phyloP scores from a whole-genome alignment of 2,329 filamentous ascomycete species.

The Alternaria infectoria region DNA sequence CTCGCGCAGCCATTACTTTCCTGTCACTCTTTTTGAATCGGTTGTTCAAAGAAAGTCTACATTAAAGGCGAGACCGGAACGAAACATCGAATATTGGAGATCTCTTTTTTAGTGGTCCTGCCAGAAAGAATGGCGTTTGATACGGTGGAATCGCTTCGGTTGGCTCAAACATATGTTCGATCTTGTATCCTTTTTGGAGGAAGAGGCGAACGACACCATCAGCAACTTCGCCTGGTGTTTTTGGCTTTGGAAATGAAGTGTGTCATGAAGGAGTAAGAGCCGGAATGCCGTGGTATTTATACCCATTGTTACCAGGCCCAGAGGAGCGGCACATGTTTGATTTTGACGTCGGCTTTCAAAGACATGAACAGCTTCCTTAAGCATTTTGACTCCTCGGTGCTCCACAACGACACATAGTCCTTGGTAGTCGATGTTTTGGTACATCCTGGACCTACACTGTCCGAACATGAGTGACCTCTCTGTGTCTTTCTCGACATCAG shows the following conservation, averaged over 20 bases:
- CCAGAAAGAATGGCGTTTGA: background rate
- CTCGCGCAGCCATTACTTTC: background rate
- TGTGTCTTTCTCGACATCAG: background rate
- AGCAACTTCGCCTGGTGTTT: no score
- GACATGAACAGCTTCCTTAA: background rate
- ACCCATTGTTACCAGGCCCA: background rate
- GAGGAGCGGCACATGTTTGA: background rate
- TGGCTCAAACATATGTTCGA: background rate
- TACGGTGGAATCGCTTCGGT: background rate
- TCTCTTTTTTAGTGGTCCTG: no score
- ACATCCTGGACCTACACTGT: background rate
- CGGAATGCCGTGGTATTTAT: background rate
- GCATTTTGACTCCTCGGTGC: background rate
- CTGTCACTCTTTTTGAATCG: no score
- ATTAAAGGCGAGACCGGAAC: no score
- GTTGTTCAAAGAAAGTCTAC: no score
- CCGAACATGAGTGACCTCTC: background rate
- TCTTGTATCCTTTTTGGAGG: background rate
- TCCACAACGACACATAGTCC: background rate
- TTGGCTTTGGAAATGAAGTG: background rate
- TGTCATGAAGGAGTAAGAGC: background rate
- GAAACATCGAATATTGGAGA: no score
- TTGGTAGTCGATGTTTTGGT: accelerated
- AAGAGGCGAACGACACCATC: background rate
- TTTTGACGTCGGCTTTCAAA: accelerated